Evolutionary conservation across 1,284 basidiomycete genomes (phyloP).

Genomic region (Rhizopogon hawkerae): DNA sequence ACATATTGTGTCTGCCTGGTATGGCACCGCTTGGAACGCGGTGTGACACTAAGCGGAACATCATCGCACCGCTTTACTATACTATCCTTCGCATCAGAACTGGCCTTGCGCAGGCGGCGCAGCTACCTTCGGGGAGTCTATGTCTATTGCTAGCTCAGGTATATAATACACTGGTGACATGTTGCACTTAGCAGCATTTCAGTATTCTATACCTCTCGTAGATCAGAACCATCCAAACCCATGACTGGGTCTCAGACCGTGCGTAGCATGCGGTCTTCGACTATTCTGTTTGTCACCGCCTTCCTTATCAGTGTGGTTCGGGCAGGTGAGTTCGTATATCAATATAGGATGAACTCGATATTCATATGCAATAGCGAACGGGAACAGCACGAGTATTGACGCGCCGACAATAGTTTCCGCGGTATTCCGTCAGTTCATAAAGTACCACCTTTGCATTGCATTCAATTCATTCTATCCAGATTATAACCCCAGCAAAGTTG

Average conservation of each 20-base stretch:
- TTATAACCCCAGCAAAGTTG: constrained; percentile 18
- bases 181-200: background rate
- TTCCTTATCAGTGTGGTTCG: background rate
- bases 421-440: background rate
- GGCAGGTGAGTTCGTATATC: background rate
- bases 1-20: background rate
- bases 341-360: background rate
- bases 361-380: background rate
- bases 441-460: no score
- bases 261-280: background rate
- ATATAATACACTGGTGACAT: background rate
- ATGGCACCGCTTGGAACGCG: no score
- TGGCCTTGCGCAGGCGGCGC: background rate
- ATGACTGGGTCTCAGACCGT: no score
- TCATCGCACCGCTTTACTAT: background rate
- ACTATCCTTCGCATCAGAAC: background rate
- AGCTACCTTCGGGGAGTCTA: background rate
- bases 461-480: background rate
- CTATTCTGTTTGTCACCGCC: background rate
- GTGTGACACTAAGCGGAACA: no score
- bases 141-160: background rate
- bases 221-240: background rate
- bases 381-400: background rate
- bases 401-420: background rate
- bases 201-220: background rate